phyloP scores from a whole-genome alignment of 1,284 basidiomycete species.

The Ustilago loliicola region DNA sequence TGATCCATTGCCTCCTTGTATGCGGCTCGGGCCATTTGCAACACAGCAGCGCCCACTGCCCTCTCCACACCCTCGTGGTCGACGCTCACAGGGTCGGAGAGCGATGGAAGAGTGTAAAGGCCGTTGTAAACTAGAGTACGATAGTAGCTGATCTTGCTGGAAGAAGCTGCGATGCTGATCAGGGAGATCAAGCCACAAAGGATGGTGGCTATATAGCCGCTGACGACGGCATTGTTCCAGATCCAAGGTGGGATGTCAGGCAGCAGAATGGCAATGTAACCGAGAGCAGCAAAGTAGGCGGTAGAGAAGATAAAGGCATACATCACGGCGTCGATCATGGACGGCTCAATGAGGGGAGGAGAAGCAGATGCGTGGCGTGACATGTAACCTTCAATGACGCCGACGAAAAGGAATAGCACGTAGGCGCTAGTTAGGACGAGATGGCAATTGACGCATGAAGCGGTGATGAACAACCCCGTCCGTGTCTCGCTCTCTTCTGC shows the following conservation, averaged over 20 bases:
- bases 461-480: slow-evolving; percentile 31
- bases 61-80: background rate
- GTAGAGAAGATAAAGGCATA: slow-evolving; percentile 22
- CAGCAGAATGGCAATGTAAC: slow-evolving; percentile 40
- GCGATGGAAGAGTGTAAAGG: background rate
- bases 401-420: slow-evolving; percentile 18
- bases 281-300: slow-evolving; percentile 31
- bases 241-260: slow-evolving; percentile 26
- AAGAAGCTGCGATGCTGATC: background rate
- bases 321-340: slow-evolving; percentile 20
- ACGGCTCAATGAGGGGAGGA: slow-evolving; percentile 14
- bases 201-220: background rate
- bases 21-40: slow-evolving; percentile 1
- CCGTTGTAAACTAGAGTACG: slow-evolving; percentile 1
- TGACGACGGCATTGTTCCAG: slow-evolving; percentile 25
- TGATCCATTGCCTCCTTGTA: slow-evolving; percentile 8
- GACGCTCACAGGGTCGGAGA: background rate
- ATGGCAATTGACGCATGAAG: slow-evolving; percentile 42
- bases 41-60: background rate
- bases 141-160: slow-evolving; percentile 5
- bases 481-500: slow-evolving; percentile 6
- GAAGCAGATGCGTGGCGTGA: background rate
- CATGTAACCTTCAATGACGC: slow-evolving; percentile 3
- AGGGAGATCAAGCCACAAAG: background rate
- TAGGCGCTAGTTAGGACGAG: slow-evolving; percentile 25